These are phyloP conservation scores for Globisporangium abappressorium DNA, from an alignment of 352 stramenopile genomes.

Conservation along the genomic window DNA sequence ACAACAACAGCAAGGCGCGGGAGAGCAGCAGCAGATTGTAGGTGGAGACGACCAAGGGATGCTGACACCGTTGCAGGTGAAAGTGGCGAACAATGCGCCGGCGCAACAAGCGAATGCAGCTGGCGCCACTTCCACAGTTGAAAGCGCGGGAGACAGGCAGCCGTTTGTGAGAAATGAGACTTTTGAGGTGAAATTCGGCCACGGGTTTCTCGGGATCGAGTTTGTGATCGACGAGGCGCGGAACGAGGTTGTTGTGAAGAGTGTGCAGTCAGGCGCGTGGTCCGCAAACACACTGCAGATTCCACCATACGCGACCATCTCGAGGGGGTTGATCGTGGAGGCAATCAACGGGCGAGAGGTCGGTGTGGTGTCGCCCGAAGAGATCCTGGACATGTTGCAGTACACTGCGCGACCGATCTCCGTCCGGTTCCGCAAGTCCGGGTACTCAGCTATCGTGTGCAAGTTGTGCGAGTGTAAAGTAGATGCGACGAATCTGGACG, in stretches of 20 bases:
- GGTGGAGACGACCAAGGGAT: slow-evolving; percentile 9
- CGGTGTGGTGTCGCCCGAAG: slow-evolving; percentile 27
- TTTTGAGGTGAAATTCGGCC: slow-evolving; percentile 71
- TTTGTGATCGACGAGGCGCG: slow-evolving; percentile 54
- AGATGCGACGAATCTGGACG: slow-evolving; percentile 56
- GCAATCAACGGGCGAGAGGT: slow-evolving; percentile 56
- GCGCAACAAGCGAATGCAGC: background rate
- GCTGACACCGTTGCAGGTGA: slow-evolving; percentile 3
- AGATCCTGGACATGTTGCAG: slow-evolving; percentile 69
- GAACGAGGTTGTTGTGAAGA: slow-evolving; percentile 66
- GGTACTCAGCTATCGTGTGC: slow-evolving; percentile 55
- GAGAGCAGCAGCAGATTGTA: slow-evolving; percentile 1
- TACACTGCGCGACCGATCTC: slow-evolving; percentile 54
- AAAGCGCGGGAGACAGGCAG: background rate
- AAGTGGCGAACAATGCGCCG: slow-evolving; percentile 8
- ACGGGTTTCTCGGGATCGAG: slow-evolving; percentile 72
- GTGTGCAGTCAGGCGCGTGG: slow-evolving; percentile 36
- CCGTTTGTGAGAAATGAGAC: slow-evolving; percentile 28
- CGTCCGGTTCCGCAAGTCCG: slow-evolving; percentile 53
- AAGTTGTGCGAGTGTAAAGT: slow-evolving; percentile 81
- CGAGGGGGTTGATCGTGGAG: slow-evolving; percentile 57
- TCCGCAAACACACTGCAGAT: slow-evolving; percentile 38
- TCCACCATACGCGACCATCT: slow-evolving; percentile 36
- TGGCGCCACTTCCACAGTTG: background rate
- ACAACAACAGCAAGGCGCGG: background rate